phyloP scores from a whole-genome alignment of 371 early-diverging fungal species.

The Dichotomocladium elegans region DNA sequence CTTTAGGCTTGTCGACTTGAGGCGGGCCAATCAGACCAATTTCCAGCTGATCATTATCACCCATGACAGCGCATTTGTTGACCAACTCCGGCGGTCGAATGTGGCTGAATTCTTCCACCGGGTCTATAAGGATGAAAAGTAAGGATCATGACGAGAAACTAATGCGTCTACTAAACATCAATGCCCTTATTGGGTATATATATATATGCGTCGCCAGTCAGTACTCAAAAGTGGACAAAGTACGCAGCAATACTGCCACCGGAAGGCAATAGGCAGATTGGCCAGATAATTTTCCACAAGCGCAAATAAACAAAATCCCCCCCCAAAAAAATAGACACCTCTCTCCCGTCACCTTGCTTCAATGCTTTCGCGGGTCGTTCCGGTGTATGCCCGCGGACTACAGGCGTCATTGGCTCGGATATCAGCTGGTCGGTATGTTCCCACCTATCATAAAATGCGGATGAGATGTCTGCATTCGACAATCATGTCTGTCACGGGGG shows the following conservation, averaged over 20 bases:
- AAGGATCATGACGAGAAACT: constrained; percentile 9
- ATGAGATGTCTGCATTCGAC: too few species aligned
- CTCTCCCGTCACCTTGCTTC: too few species aligned
- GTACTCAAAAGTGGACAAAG: constrained; percentile 4
- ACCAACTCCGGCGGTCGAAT: constrained; percentile 73
- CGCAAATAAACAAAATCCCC: too few species aligned
- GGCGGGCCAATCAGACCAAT: constrained; percentile 74
- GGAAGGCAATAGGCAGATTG: too few species aligned
- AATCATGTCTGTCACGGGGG: too few species aligned
- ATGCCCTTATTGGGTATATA: not conserved
- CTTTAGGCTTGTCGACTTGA: constrained; percentile 31
- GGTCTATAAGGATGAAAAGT: constrained; percentile 72
- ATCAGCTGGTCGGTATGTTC: too few species aligned
- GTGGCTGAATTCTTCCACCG: constrained; percentile 83
- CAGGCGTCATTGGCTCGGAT: too few species aligned
- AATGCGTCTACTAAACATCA: not conserved
- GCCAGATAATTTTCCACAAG: too few species aligned
- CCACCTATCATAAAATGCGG: too few species aligned
- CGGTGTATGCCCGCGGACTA: too few species aligned
- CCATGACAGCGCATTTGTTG: constrained; percentile 98
- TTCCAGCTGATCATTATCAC: constrained; percentile 99
- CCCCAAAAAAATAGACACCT: too few species aligned
- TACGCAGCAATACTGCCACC: not conserved
- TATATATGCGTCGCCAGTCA: not conserved
- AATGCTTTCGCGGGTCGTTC: too few species aligned